phyloP scores from a whole-genome alignment of 2,329 filamentous ascomycete genomes.

The Clarireedia monteithiana region DNA sequence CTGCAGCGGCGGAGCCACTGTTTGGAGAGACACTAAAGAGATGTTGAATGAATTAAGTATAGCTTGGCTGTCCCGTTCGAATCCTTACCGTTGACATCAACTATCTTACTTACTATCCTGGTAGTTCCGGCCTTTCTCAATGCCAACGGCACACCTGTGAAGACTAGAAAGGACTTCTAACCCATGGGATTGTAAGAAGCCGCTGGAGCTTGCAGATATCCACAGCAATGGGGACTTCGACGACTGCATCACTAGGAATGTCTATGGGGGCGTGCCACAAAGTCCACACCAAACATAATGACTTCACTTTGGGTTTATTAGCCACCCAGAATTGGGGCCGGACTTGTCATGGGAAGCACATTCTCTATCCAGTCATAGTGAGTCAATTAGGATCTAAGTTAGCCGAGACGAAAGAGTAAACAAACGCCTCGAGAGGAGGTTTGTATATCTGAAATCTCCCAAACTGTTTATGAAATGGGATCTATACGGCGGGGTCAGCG shows the following conservation, averaged over 20 bases:
- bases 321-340: neutral
- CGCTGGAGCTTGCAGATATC: constrained; percentile 66
- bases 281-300: constrained; percentile 44
- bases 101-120: constrained; percentile 62
- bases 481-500: too few relatives aligned
- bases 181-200: constrained; percentile 81
- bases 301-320: constrained; percentile 25
- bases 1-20: constrained; percentile 85
- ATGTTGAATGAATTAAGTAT: too few relatives aligned
- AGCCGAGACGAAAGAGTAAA: too few relatives aligned
- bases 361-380: constrained; percentile 3
- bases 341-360: neutral
- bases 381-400: neutral
- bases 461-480: too few relatives aligned
- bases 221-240: constrained; percentile 62
- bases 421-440: too few relatives aligned
- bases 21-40: constrained; percentile 62
- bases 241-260: constrained; percentile 47
- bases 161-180: constrained; percentile 73
- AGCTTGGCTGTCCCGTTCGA: constrained; percentile 81
- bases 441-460: too few relatives aligned
- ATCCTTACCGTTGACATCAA: constrained; percentile 54
- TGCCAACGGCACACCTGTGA: constrained; percentile 72
- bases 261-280: constrained; percentile 49
- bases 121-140: constrained; percentile 80